A percentile compares a stretch with the other conserved stretches of the same genome.
These are phyloP conservation scores for Agrostemma githago DNA, from an alignment of 148 eudicot species.

Conservation along the genomic window DNA sequence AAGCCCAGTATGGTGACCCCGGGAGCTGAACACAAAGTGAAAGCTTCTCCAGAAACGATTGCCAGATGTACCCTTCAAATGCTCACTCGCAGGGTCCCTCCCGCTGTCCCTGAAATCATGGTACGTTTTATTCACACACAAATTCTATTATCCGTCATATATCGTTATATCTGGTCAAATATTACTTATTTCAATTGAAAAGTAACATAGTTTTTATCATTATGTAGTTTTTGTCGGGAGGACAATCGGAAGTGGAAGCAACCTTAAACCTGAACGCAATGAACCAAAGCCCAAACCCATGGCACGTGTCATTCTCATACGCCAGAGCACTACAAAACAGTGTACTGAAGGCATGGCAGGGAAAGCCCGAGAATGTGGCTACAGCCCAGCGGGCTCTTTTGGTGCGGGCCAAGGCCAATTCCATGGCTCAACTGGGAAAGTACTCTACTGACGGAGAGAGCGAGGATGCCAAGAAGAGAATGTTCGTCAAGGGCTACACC, in stretches of 20 bases:
- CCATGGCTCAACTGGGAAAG: slow-evolving; percentile 82
- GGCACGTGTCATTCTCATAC: slow-evolving; percentile 97
- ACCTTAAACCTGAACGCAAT: slow-evolving; percentile 84
- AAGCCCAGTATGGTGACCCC: slow-evolving; percentile 99
- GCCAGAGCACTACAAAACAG: slow-evolving; percentile 91
- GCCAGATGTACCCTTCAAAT: slow-evolving; percentile 74
- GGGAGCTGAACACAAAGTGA: slow-evolving; percentile 91
- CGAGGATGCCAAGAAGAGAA: slow-evolving; percentile 83
- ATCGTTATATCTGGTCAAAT: no score
- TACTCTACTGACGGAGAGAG: slow-evolving; percentile 77
- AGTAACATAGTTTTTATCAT: not conserved
- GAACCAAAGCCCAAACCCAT: slow-evolving; percentile 97
- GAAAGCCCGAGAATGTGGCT: slow-evolving; percentile 70
- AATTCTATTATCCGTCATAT: no score
- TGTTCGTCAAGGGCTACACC: slow-evolving; percentile 93
- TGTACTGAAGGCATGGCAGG: slow-evolving; percentile 91
- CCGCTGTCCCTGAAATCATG: slow-evolving; percentile 98
- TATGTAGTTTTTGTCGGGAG: slow-evolving; percentile 85
- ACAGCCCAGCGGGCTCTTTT: slow-evolving; percentile 76
- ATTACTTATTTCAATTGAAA: no score
- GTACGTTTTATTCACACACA: slow-evolving; percentile 29
- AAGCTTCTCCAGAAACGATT: slow-evolving; percentile 81
- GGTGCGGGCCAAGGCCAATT: slow-evolving; percentile 85
- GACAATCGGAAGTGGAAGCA: slow-evolving; percentile 92
- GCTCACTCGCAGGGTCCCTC: slow-evolving; percentile 92